Conservation (phyloP, 169 alveolate species). For the Babesia caballi region DNA sequence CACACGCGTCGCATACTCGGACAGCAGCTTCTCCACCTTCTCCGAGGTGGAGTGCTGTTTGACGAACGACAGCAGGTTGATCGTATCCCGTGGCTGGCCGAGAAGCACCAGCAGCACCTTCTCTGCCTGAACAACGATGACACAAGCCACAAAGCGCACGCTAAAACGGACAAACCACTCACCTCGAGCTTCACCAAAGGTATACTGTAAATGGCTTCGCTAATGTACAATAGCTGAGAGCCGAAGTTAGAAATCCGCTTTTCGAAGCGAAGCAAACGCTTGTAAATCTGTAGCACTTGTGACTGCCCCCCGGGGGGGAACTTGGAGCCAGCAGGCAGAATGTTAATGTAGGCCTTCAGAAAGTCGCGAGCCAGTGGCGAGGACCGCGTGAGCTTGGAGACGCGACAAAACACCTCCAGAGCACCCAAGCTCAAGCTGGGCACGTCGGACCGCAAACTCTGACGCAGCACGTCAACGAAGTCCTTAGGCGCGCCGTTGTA, state of each 20-base stretch:
- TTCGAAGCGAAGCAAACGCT: slow-evolving; percentile 29
- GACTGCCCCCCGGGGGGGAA: slow-evolving; percentile 40
- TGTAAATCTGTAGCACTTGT: slow-evolving; percentile 25
- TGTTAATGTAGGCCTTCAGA: slow-evolving; percentile 12
- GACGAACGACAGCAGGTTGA: background rate
- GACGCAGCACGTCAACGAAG: slow-evolving; percentile 17
- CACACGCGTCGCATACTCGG: slow-evolving; percentile 15
- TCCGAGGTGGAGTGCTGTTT: slow-evolving; percentile 20
- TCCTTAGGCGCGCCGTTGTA: slow-evolving; percentile 4
- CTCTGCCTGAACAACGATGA: background rate
- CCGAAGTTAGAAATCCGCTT: slow-evolving; percentile 14
- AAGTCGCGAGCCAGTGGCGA: slow-evolving; percentile 18
- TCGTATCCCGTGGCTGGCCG: slow-evolving; percentile 2
- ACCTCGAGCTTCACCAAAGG: slow-evolving; percentile 22
- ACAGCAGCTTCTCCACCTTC: slow-evolving; percentile 9
- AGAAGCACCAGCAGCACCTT: slow-evolving; percentile 32
- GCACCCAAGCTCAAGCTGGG: slow-evolving; percentile 16
- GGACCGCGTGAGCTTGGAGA: slow-evolving; percentile 7
- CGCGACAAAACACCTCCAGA: slow-evolving; percentile 13
- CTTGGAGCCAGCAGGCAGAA: slow-evolving; percentile 27
- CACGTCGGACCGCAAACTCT: slow-evolving; percentile 20
- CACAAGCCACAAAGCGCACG: background rate
- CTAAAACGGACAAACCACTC: background rate
- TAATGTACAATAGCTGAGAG: slow-evolving; percentile 10
- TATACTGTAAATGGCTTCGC: slow-evolving; percentile 22